A percentile compares a stretch with the other conserved stretches of the same genome.
Evolutionary conservation across 2,329 filamentous ascomycete genomes (phyloP).

Genomic region (Decorospora gaudefroyi): DNA sequence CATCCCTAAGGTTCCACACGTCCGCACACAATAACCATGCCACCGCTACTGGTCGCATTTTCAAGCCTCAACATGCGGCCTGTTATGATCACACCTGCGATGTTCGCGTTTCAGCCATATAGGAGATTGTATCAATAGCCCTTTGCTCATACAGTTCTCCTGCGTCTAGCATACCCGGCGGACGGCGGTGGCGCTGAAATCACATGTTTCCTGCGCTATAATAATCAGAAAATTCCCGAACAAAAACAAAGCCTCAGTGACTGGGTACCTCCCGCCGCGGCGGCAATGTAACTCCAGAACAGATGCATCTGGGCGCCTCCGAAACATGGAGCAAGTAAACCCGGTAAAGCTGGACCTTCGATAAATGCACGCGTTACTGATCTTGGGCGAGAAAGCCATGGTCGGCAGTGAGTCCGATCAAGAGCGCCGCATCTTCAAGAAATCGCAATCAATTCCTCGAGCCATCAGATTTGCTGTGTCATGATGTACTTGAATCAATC

Average conservation of each 20-base stretch:
- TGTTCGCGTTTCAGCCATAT: not conserved
- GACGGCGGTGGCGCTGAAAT: conserved; percentile 3
- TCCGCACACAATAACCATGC: no score
- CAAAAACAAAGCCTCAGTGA: no score
- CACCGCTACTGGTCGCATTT: no score
- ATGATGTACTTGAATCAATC: not conserved
- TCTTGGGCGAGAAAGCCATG: no score
- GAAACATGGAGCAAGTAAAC: conserved; percentile 7
- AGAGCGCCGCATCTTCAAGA: not conserved
- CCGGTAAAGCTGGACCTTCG: no score
- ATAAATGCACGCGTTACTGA: no score
- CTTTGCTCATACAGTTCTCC: not conserved
- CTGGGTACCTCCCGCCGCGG: no score
- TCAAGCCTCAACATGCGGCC: not conserved
- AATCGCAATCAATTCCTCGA: not conserved
- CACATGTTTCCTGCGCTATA: no score
- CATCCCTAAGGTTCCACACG: no score
- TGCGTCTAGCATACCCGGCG: conserved; percentile 2
- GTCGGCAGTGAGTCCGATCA: no score
- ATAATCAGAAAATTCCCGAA: conserved; percentile 6
- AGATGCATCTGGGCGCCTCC: conserved; percentile 3
- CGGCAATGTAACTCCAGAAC: not conserved
- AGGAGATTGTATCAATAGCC: not conserved
- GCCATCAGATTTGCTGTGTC: not conserved
- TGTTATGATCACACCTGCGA: not conserved